Evolutionary conservation across 768 basidiomycete genomes (phyloP).

Genomic region (Leccinum boreale): DNA sequence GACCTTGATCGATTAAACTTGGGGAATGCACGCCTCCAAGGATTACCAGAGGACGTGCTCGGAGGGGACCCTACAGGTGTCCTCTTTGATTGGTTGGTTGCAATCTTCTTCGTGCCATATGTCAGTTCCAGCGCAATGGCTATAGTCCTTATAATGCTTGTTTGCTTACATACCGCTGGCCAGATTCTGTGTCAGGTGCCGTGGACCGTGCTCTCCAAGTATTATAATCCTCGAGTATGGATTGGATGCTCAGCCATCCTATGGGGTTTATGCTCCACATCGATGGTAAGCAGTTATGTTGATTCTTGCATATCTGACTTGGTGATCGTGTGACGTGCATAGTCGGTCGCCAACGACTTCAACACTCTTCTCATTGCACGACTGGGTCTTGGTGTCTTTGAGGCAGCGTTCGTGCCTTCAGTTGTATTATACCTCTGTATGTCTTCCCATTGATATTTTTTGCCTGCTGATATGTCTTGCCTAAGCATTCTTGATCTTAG

Average conservation of each 20-base stretch:
- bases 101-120: slow-evolving; percentile 78
- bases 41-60: slow-evolving; percentile 60
- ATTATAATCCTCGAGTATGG: slow-evolving; percentile 68
- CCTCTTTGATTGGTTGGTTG: slow-evolving; percentile 76
- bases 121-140: slow-evolving; percentile 37
- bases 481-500: slow-evolving; percentile 33
- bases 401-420: slow-evolving; percentile 33
- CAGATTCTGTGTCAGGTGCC: slow-evolving; percentile 73
- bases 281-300: slow-evolving; percentile 47
- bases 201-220: slow-evolving; percentile 62
- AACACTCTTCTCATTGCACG: slow-evolving; percentile 28
- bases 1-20: slow-evolving; percentile 74
- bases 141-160: background rate
- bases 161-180: background rate
- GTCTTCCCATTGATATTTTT: slow-evolving; percentile 13
- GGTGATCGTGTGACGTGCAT: background rate
- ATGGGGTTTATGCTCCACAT: slow-evolving; percentile 70
- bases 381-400: slow-evolving; percentile 33
- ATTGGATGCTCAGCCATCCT: slow-evolving; percentile 65
- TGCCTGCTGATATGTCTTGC: background rate
- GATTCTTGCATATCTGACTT: background rate
- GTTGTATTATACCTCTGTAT: slow-evolving; percentile 32
- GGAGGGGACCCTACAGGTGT: slow-evolving; percentile 65
- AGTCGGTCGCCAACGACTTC: slow-evolving; percentile 29
- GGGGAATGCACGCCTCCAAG: slow-evolving; percentile 76